These are phyloP conservation scores for Trichoderma cornu-damae DNA, from an alignment of 2,329 filamentous ascomycete species.

Conservation along the genomic window DNA sequence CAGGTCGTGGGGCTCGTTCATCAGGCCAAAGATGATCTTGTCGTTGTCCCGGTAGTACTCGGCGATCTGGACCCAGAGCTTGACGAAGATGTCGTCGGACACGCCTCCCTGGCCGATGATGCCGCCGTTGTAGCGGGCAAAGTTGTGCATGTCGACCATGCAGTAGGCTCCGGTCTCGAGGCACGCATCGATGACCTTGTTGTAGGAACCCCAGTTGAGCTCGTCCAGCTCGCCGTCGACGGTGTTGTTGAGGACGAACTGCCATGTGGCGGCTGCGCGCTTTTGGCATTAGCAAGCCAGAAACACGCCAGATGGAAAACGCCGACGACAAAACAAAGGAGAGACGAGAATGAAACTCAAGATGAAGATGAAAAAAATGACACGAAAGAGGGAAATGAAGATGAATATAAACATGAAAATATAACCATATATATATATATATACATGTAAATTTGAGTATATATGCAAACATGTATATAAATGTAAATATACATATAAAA, in stretches of 20 bases:
- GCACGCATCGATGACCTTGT: constrained; percentile 53
- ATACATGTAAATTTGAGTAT: too few relatives aligned
- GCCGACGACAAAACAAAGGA: too few relatives aligned
- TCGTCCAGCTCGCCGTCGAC: constrained; percentile 46
- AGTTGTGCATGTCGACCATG: constrained; percentile 57
- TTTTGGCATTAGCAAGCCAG: neutral
- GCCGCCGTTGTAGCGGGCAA: constrained; percentile 54
- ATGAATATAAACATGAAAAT: too few relatives aligned
- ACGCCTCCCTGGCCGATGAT: constrained; percentile 64
- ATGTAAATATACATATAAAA: too few relatives aligned
- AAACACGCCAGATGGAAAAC: neutral
- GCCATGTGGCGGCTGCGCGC: constrained; percentile 47
- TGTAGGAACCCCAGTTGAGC: constrained; percentile 46
- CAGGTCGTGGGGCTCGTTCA: constrained; percentile 64
- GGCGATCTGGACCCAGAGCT: constrained; percentile 55
- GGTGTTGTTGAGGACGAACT: constrained; percentile 51
- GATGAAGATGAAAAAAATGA: too few relatives aligned
- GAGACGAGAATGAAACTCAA: too few relatives aligned
- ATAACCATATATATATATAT: too few relatives aligned
- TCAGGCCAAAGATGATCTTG: constrained; percentile 56
- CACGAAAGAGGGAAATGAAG: too few relatives aligned
- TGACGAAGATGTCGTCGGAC: constrained; percentile 52
- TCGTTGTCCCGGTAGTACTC: constrained; percentile 51
- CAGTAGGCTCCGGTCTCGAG: constrained; percentile 52
- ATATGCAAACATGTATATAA: too few relatives aligned